Percentiles rank a stretch among this genome's conserved stretches.
Conservation (phyloP, 768 basidiomycete species). For the Tulasnella sp. region DNA sequence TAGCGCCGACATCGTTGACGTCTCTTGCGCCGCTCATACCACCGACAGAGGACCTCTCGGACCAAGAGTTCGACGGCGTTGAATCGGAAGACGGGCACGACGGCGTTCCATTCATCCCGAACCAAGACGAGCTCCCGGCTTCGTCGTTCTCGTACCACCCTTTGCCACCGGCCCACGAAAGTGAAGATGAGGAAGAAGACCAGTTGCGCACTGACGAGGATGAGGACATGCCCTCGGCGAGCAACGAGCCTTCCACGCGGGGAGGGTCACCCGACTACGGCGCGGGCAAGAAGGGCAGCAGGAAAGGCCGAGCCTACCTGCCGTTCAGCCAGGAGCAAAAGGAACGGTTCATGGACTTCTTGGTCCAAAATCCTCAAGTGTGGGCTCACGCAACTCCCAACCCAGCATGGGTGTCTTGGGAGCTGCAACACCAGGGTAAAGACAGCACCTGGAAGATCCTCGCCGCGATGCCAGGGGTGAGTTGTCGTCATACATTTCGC, state of each 20-base stretch:
- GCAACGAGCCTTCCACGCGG: background rate
- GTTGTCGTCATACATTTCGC: background rate
- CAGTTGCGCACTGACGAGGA: slow-evolving; percentile 1
- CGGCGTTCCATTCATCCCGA: background rate
- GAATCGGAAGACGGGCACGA: background rate
- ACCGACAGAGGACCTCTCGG: background rate
- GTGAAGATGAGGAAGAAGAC: slow-evolving; percentile 6
- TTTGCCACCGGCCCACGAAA: background rate
- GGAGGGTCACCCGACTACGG: background rate
- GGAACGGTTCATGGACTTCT: background rate
- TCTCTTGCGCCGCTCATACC: background rate
- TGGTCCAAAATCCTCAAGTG: slow-evolving; percentile 1
- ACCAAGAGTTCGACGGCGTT: background rate
- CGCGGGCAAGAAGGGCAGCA: background rate
- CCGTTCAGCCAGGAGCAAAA: slow-evolving; percentile 1
- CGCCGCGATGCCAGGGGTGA: slow-evolving; percentile 1
- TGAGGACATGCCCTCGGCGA: background rate
- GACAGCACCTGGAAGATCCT: slow-evolving; percentile 5
- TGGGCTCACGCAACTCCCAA: background rate
- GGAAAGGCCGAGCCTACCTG: background rate
- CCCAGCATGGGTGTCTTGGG: background rate
- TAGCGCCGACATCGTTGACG: background rate
- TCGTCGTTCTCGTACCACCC: slow-evolving; percentile 1
- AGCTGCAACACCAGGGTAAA: background rate
- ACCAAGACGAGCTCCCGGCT: background rate